Conservation (phyloP, 1,139 yeast genomes). For the Candida buenavistaensis region DNA sequence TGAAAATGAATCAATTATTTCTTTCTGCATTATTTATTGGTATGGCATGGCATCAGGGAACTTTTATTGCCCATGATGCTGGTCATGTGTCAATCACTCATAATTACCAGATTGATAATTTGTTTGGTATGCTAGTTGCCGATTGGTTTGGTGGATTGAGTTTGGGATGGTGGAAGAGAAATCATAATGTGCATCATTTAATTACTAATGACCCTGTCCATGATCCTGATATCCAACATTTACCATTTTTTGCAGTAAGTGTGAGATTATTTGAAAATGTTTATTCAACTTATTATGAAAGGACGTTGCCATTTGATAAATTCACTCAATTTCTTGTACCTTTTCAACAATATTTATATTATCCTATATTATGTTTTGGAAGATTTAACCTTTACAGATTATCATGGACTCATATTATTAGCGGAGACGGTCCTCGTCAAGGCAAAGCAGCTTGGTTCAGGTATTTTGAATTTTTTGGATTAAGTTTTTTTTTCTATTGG, state of each 20-base stretch:
- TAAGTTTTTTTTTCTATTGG: constrained; percentile 72
- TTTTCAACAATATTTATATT: constrained; percentile 69
- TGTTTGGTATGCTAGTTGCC: constrained; percentile 72
- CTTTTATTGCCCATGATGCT: constrained; percentile 87
- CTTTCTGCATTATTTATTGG: constrained; percentile 70
- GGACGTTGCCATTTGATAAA: constrained; percentile 63
- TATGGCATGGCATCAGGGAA: constrained; percentile 85
- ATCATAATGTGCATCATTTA: constrained; percentile 87
- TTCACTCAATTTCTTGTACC: constrained; percentile 59
- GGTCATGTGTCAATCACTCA: constrained; percentile 86
- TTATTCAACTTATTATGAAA: constrained; percentile 79
- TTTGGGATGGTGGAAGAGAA: constrained; percentile 93
- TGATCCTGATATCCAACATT: constrained; percentile 91
- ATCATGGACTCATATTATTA: constrained; percentile 73
- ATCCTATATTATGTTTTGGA: constrained; percentile 79
- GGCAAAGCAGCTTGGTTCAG: constrained; percentile 90
- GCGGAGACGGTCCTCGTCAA: constrained; percentile 73
- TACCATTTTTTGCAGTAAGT: constrained; percentile 88
- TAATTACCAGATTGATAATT: constrained; percentile 73
- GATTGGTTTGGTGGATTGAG: constrained; percentile 86
- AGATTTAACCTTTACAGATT: constrained; percentile 80
- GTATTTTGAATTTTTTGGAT: constrained; percentile 72
- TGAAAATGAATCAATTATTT: constrained; percentile 45
- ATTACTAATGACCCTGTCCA: constrained; percentile 89
- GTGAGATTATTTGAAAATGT: constrained; percentile 65